Conservation (phyloP, 2,329 filamentous ascomycete genomes). For the Torrubiella hemipterigena region DNA sequence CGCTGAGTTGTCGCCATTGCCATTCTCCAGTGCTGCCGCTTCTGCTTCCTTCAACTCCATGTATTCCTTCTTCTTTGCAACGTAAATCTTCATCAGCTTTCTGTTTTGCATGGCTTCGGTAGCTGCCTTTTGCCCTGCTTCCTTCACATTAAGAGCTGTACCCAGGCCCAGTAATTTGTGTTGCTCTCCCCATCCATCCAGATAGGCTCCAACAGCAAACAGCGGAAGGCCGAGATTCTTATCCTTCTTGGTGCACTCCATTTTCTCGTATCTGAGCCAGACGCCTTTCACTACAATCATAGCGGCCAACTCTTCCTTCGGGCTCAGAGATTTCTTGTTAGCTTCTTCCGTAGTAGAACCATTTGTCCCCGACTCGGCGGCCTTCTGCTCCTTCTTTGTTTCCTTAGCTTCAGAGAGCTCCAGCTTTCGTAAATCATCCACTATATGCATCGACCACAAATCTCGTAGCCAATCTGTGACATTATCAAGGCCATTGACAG, state of each 20-base stretch:
- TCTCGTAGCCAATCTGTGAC: conserved; percentile 60
- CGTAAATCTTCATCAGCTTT: conserved; percentile 43
- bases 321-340: conserved; percentile 3
- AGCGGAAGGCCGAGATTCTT: conserved; percentile 40
- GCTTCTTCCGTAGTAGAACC: too few relatives aligned
- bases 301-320: conserved; percentile 18
- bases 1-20: too few relatives aligned
- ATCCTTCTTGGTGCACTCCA: conserved; percentile 38
- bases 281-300: conserved; percentile 44
- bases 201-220: conserved; percentile 51
- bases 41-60: conserved; percentile 17
- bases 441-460: conserved; percentile 59
- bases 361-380: too few relatives aligned
- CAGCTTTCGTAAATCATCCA: conserved; percentile 33
- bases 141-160: conserved; percentile 52
- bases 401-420: conserved; percentile 20
- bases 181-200: conserved; percentile 58
- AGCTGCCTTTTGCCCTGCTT: conserved; percentile 58
- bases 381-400: conserved; percentile 6
- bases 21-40: too few relatives aligned
- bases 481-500: conserved; percentile 45
- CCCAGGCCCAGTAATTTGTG: conserved; percentile 51
- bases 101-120: conserved; percentile 51
- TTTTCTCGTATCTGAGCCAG: conserved; percentile 48
- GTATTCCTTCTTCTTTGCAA: conserved; percentile 34